Conservation (phyloP, 495 filamentous ascomycete genomes). For the Friedmanniomyces simplex region DNA sequence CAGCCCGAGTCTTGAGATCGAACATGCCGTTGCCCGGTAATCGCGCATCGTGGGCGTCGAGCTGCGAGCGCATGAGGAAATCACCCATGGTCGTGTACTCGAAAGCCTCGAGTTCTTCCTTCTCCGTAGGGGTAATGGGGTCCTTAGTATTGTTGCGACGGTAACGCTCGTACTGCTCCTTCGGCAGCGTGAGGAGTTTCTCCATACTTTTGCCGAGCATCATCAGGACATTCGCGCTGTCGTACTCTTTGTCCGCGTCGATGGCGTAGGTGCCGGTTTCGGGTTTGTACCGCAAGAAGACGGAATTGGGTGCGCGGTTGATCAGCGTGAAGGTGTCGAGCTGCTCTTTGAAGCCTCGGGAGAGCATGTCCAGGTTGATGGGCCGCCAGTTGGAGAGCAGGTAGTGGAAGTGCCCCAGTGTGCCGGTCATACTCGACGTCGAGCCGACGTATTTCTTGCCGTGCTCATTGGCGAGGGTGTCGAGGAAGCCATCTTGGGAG, state of each 20-base stretch:
- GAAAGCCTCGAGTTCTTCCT: slow-evolving; percentile 53
- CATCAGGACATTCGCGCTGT: slow-evolving; percentile 71
- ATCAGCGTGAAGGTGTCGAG: slow-evolving; percentile 54
- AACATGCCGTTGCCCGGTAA: slow-evolving; percentile 92
- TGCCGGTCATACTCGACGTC: slow-evolving; percentile 89
- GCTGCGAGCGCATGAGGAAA: slow-evolving; percentile 89
- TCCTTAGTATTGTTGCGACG: slow-evolving; percentile 52
- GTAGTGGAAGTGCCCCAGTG: slow-evolving; percentile 83
- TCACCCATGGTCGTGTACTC: slow-evolving; percentile 85
- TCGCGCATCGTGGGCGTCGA: slow-evolving; percentile 81
- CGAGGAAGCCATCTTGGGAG: slow-evolving; percentile 64
- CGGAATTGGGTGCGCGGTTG: slow-evolving; percentile 58
- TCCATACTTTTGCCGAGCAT: slow-evolving; percentile 93
- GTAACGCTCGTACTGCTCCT: slow-evolving; percentile 75
- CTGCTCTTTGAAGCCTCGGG: slow-evolving; percentile 50
- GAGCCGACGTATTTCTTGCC: slow-evolving; percentile 86
- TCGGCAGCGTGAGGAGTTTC: slow-evolving; percentile 78
- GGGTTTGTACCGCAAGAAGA: slow-evolving; percentile 69
- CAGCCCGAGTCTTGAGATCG: slow-evolving; percentile 91
- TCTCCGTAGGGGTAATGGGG: slow-evolving; percentile 54
- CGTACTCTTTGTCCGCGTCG: slow-evolving; percentile 91
- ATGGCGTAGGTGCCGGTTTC: slow-evolving; percentile 79
- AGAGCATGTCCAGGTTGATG: slow-evolving; percentile 55
- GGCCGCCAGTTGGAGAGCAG: slow-evolving; percentile 75
- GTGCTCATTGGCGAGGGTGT: slow-evolving; percentile 49